Evolutionary conservation across 2,329 filamentous ascomycete species (phyloP).

Genomic region (Annulohypoxylon truncatum): DNA sequence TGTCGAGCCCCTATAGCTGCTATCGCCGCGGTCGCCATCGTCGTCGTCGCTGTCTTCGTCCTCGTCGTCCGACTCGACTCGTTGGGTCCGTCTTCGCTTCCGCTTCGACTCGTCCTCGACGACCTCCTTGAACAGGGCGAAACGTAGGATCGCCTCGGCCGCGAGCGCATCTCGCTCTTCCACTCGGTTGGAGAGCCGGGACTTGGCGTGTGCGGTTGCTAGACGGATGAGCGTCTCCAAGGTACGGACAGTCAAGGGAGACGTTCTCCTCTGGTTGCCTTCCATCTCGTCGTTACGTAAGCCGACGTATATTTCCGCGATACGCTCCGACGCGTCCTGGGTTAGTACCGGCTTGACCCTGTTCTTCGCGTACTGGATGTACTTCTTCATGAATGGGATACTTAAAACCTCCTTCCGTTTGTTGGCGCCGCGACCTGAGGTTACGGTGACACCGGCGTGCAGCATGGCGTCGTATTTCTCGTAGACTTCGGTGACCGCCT

Average conservation of each 20-base stretch:
- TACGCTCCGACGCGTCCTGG: slow-evolving; percentile 90
- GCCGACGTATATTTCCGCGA: slow-evolving; percentile 89
- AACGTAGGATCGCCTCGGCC: slow-evolving; percentile 89
- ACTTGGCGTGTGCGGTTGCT: slow-evolving; percentile 94
- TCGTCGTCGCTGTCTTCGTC: slow-evolving; percentile 68
- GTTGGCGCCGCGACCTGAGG: slow-evolving; percentile 76
- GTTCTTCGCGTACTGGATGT: slow-evolving; percentile 97
- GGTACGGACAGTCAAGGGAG: slow-evolving; percentile 95
- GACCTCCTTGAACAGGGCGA: slow-evolving; percentile 97
- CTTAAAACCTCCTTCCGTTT: slow-evolving; percentile 89
- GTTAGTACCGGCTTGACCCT: slow-evolving; percentile 90
- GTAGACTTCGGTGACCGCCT: slow-evolving; percentile 85
- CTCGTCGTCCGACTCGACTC: slow-evolving; percentile 65
- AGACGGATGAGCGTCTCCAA: slow-evolving; percentile 98
- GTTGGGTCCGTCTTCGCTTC: slow-evolving; percentile 79
- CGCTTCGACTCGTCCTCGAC: slow-evolving; percentile 82
- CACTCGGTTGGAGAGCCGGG: slow-evolving; percentile 86
- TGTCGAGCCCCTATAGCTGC: slow-evolving; percentile 50
- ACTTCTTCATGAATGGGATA: slow-evolving; percentile 99
- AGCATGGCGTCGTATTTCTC: slow-evolving; percentile 98
- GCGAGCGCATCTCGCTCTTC: slow-evolving; percentile 89
- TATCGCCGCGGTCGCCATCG: slow-evolving; percentile 63
- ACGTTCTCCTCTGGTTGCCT: slow-evolving; percentile 91
- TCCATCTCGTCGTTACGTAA: slow-evolving; percentile 96
- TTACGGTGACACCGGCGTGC: slow-evolving; percentile 87